These are phyloP conservation scores for Porphyridium purpureum DNA, from an alignment of 23 red algal species.

Conservation along the genomic window DNA sequence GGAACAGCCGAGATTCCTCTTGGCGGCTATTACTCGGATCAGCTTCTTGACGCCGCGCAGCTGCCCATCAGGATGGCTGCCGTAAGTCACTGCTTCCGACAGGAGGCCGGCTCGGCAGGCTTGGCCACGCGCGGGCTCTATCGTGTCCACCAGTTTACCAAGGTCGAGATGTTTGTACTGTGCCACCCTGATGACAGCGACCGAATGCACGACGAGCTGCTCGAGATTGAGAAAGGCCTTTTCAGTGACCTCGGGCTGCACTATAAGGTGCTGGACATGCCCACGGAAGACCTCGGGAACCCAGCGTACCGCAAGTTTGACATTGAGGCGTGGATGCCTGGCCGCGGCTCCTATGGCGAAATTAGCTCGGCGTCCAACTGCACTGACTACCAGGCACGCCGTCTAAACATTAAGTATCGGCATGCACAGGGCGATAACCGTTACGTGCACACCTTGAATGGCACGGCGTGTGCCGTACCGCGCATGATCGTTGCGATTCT, in stretches of 20 bases:
- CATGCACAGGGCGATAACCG: conserved; percentile 27
- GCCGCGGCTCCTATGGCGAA: conserved; percentile 64
- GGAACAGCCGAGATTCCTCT: conserved; percentile 94
- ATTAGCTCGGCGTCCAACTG: conserved; percentile 89
- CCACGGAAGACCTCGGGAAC: conserved; percentile 75
- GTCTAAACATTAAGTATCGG: conserved; percentile 80
- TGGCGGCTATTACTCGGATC: conserved; percentile 64
- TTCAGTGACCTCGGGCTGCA: conserved; percentile 66
- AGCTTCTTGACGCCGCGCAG: conserved; percentile 53
- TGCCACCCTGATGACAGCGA: conserved; percentile 55
- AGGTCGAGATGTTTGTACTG: conserved; percentile 95
- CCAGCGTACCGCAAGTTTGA: conserved; percentile 95
- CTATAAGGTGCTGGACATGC: conserved; percentile 91
- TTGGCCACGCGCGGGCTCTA: conserved; percentile 72
- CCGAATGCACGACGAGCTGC: conserved; percentile 56
- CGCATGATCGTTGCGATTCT: conserved; percentile 90
- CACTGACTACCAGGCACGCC: conserved; percentile 94
- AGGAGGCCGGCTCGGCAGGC: conserved; percentile 90
- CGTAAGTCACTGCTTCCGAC: conserved; percentile 89
- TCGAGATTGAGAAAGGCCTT: conserved; percentile 41
- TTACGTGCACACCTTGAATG: conserved; percentile 90
- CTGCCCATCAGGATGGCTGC: conserved; percentile 88
- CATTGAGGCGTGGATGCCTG: conserved; percentile 99
- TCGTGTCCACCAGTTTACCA: conserved; percentile 96
- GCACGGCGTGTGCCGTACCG: conserved; percentile 88